Base-by-base conservation (phyloP, 768 basidiomycete genomes). In the Rhodotorula taiwanensis region DNA sequence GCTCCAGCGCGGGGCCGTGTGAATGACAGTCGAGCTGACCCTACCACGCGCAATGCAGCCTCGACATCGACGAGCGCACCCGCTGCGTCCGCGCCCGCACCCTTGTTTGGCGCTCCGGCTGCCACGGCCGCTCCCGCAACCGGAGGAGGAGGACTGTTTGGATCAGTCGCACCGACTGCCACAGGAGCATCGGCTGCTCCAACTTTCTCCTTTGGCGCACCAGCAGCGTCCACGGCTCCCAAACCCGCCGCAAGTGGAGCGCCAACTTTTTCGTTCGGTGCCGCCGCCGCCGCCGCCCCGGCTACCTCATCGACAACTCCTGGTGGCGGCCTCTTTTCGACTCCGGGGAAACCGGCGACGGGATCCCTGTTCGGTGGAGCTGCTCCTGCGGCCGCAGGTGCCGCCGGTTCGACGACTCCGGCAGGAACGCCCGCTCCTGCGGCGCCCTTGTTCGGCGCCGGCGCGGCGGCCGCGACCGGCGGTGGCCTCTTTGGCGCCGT, bases 251-350 rank as follows among this genome's bases (percentile, higher is more conserved):
- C 51, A 9, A 15, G 31, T 4, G 20, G 23, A 36, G 31, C 52
- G 1, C 36, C 39, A n/a, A 27, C 33, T 16, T 43, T 49, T 28
- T 47, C 48, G 8, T 64, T 64, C 56, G 62, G 62, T 18, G 62
- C 64, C 25, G 54, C 58, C 13, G 25, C 62, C 7, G 0, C 62
- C 21, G 45, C 59, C 39, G 27, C 64, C 2, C 7, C 43, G 2
- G 8, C 55, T 18, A 25, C 41, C 5, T 28, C 64, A 8, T 47
- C 64, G 15, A n/a, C 62, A 4, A 50, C 64, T 23, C 30, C 54
- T 1, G 36, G 30, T 2, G 58, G 58, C 34, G 60, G 65, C 13
- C 53, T 67, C n/a, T 67, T 67, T 54, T 59, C 60, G 14, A 59
- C 57, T 18, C 54, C 66, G 9, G 64, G 58, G 20, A 65, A 65